These are phyloP conservation scores for Sporothrix protearum DNA, from an alignment of 2,329 filamentous ascomycete species.

Conservation along the genomic window DNA sequence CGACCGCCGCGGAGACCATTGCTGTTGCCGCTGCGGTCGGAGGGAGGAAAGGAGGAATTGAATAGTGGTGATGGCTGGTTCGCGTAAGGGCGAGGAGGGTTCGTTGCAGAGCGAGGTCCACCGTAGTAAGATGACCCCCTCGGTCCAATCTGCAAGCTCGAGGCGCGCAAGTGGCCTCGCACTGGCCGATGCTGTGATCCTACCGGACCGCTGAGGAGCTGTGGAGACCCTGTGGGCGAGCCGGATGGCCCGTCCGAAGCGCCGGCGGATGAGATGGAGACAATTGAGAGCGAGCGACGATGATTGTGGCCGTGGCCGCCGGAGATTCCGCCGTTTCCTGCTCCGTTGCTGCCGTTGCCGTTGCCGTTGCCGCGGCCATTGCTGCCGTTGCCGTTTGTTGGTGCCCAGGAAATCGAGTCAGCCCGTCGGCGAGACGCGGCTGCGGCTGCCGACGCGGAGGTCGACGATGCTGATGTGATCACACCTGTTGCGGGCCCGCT, in stretches of 20 bases:
- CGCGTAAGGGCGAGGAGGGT: conserved; percentile 44
- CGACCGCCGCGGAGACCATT: conserved; percentile 39
- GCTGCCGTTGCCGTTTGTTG: not conserved
- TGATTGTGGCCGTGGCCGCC: conserved; percentile 46
- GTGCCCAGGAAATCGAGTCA: conserved; percentile 4
- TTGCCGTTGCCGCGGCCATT: not conserved
- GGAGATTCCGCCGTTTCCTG: conserved; percentile 22
- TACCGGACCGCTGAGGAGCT: not conserved
- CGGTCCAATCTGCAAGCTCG: conserved; percentile 73
- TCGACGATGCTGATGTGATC: not conserved
- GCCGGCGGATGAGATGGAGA: conserved; percentile 64
- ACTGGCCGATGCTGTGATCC: conserved; percentile 42
- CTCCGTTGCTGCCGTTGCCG: not conserved
- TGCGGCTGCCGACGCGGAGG: not conserved
- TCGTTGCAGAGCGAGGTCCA: conserved; percentile 43
- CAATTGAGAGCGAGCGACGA: conserved; percentile 75
- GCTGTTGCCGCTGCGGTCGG: conserved; percentile 35
- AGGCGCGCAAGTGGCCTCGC: conserved; percentile 70
- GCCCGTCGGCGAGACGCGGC: conserved; percentile 11
- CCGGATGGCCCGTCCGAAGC: conserved; percentile 33
- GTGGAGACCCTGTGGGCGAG: conserved; percentile 4
- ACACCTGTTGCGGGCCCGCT: conserved; percentile 23
- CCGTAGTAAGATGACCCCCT: conserved; percentile 42
- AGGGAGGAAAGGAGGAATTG: conserved; percentile 53
- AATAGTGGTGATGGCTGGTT: conserved; percentile 50